phyloP scores from a whole-genome alignment of 1,284 basidiomycete genomes.

The Pseudozyma thailandica region DNA sequence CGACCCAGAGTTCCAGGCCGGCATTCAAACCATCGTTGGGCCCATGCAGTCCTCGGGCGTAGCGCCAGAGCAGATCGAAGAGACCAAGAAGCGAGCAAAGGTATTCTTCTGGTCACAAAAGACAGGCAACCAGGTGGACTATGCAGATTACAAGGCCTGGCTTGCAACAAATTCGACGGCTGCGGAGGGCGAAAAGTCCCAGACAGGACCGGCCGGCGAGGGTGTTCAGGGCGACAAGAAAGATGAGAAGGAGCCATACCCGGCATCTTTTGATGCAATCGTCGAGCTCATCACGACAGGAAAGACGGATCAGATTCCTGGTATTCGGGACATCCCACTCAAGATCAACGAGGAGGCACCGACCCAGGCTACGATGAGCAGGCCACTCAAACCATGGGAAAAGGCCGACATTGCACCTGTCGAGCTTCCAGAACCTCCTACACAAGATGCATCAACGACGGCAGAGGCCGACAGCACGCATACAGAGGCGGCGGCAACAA shows the following conservation, averaged over 20 bases:
- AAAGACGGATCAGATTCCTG: constrained; percentile 62
- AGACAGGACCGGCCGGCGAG: background rate
- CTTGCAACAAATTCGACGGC: constrained; percentile 6
- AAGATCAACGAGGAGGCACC: constrained; percentile 62
- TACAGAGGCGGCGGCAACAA: background rate
- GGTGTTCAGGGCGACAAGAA: constrained; percentile 1
- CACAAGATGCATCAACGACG: constrained; percentile 1
- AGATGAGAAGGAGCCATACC: constrained; percentile 52
- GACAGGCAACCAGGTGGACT: constrained; percentile 41
- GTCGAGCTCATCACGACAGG: constrained; percentile 66
- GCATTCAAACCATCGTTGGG: constrained; percentile 49
- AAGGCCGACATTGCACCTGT: constrained; percentile 8
- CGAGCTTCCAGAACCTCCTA: constrained; percentile 2
- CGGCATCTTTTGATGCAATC: constrained; percentile 63
- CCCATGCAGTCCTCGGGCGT: constrained; percentile 49
- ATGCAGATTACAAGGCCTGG: constrained; percentile 42
- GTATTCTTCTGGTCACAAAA: constrained; percentile 50
- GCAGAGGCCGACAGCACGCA: background rate
- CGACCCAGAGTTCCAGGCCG: constrained; percentile 46
- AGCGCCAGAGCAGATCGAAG: constrained; percentile 37
- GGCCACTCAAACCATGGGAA: constrained; percentile 63
- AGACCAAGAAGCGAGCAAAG: constrained; percentile 44
- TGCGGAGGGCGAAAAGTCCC: background rate
- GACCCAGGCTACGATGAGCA: constrained; percentile 46
- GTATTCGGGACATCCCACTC: constrained; percentile 63